Evolutionary conservation across 371 early-diverging fungal species (phyloP), one percentile per base, ranked within the genome.

Genomic region (Batkoa obscura): DNA sequence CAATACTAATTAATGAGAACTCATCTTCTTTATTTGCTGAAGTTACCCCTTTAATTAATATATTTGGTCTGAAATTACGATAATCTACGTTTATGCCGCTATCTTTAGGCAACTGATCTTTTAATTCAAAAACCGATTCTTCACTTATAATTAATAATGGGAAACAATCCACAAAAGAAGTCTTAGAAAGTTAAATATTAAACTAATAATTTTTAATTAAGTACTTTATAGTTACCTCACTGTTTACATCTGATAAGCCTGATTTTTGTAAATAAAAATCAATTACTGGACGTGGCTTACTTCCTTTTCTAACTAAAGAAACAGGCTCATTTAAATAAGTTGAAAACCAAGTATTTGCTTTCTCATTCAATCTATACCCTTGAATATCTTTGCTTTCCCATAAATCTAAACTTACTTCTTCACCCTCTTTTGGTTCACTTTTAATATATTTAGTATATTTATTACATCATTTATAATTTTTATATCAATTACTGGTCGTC

Each of bases 41-140:
- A 36, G 54, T 46, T 45, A 67, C 65, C 10, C 68, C 68, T n/a
- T 61, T 60, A 53, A 71, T 43, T 2, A 67, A 52, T 15, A 71
- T 51, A 52, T 71, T 71, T 34, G 71, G 69, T 23, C 71, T 62
- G 59, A 71, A 71, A 60, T 68, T 68, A 39, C 60, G 39, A 4
- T 45, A 53, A 8, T 50, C 48, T 35, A 71, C 65, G 1, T 65
- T 66, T 8, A 51, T 47, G 43, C 58, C 59, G 42, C 68, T 59
- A 6, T 55, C 56, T 45, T 4, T 6, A 13, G 56, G 56, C 6
- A 55, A 17, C n/a, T 41, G 17, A 36, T 60, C 59, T 56, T 71
- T 65, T 36, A 71, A 53, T 33, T 65, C 65, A 6, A 39, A 5
- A 43, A 71, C 48, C 0, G 71, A 71, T 39, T 67, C 67, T 42